Evolutionary conservation across 139 green algal genomes (phyloP).

Genomic region (Pleodorina starrii): DNA sequence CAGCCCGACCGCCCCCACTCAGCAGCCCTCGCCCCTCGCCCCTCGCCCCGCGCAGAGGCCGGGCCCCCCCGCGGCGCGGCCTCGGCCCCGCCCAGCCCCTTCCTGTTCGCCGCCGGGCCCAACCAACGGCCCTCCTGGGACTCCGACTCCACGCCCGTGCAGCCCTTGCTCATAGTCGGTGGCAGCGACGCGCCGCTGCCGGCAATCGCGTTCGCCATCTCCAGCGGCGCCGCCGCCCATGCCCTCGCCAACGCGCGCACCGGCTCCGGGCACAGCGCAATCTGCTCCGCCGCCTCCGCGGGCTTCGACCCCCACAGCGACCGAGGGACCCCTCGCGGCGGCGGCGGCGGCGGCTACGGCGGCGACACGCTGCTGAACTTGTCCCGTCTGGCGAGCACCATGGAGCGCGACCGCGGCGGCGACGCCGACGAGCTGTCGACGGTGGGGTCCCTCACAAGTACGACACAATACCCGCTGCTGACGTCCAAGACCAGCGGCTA

Average conservation of each 20-base stretch:
- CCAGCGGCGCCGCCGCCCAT: no score
- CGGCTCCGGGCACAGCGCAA: no score
- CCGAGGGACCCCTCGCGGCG: no score
- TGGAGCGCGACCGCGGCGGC: background rate
- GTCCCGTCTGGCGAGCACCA: background rate
- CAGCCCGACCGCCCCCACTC: no score
- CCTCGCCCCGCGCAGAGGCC: no score
- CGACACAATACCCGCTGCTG: background rate
- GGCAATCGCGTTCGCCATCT: background rate
- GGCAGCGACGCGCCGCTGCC: background rate
- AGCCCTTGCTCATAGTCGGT: background rate
- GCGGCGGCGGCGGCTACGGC: no score
- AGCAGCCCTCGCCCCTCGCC: no score
- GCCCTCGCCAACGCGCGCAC: no score
- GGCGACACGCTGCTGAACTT: background rate
- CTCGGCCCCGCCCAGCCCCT: background rate
- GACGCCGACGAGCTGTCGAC: slow-evolving; percentile 37
- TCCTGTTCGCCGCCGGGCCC: background rate
- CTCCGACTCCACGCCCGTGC: background rate
- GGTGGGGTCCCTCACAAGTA: background rate
- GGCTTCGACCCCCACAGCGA: no score
- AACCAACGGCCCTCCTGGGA: background rate
- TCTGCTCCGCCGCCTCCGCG: no score
- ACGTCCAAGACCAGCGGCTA: background rate
- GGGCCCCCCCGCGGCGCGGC: no score